Base-by-base conservation (phyloP, 1,284 basidiomycete species). In the Hemileia vastatrix region DNA sequence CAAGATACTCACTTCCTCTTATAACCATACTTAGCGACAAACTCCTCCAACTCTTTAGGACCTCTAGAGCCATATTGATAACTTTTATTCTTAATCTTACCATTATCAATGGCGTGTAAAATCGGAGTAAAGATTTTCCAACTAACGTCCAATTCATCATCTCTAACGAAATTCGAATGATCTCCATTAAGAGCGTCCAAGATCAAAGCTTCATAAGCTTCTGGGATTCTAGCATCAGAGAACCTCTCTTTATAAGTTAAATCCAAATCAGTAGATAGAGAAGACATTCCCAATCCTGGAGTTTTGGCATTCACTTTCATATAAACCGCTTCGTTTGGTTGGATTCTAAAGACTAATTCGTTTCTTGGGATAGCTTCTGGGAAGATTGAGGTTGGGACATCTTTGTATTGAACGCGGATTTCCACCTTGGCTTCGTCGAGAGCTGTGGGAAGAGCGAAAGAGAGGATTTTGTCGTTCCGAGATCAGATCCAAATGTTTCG, bases 101-200 rank as follows among this genome's bases (percentile, higher is more conserved):
- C n/a, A n/a, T n/a, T n/a, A 55, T 75, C 73, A 47, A 75, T 75
- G 43, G 69, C 70, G 63, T 74, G 71, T 18, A 75, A 66, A 47
- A n/a, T n/a, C 24, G 75, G 75, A 6, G 75, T 76, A 54, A 76
- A 76, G 64, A 77, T 74, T 45, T 67, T 67, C 76, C 76, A 77
- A 49, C 70, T 71, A 6, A 71, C 74, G 24, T 70, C 67, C 32
- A 77, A 67, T 64, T 77, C 74, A 57, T 76, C 75, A 64, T 76
- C 73, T 18, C 76, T 71, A 13, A 76, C 76, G 69, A 74, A 77
- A 67, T 71, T 75, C 54, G 72, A 71, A 65, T 77, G 73, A 49
- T 76, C 72, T 21, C 74, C 76, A 49, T 73, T 69, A 57, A 77
- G 62, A 9, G 74, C 75, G 47, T 76, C 75, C 15, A 71, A 66